These are phyloP conservation scores for Cercospora brassicicola DNA, from an alignment of 2,329 filamentous ascomycete genomes.

Conservation along the genomic window DNA sequence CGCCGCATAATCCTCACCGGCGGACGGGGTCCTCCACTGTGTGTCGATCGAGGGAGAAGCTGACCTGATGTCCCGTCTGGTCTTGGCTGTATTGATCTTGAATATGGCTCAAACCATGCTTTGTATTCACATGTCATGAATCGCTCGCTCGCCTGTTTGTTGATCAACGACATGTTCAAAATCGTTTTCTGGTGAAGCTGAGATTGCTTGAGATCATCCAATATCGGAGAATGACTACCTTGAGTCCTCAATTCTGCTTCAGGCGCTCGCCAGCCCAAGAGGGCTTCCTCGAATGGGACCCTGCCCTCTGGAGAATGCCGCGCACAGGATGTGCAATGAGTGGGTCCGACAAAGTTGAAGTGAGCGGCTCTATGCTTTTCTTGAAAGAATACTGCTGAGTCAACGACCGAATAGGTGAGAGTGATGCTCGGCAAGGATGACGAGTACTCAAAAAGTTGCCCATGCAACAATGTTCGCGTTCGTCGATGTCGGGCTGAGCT, in stretches of 20 bases:
- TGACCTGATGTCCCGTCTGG: background rate
- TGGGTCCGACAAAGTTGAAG: background rate
- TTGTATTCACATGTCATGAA: background rate
- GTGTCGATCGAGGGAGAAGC: background rate
- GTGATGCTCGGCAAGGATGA: background rate
- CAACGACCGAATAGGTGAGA: background rate
- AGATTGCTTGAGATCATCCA: background rate
- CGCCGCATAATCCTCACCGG: fast-evolving
- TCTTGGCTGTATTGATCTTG: background rate
- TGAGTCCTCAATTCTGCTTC: background rate
- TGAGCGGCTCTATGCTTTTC: background rate
- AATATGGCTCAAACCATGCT: background rate
- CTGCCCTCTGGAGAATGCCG: background rate
- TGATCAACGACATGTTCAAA: background rate
- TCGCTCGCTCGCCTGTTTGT: background rate
- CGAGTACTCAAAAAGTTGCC: background rate
- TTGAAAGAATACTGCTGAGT: background rate
- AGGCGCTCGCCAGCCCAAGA: background rate
- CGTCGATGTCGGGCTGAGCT: background rate
- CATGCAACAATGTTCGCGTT: background rate
- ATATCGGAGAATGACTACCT: background rate
- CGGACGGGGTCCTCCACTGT: background rate
- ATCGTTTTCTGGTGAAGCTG: background rate
- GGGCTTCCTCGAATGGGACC: background rate
- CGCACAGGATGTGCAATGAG: background rate